Base-by-base conservation (phyloP, 225 moss, liverwort and hornwort genomes). In the Ulota crispa region DNA sequence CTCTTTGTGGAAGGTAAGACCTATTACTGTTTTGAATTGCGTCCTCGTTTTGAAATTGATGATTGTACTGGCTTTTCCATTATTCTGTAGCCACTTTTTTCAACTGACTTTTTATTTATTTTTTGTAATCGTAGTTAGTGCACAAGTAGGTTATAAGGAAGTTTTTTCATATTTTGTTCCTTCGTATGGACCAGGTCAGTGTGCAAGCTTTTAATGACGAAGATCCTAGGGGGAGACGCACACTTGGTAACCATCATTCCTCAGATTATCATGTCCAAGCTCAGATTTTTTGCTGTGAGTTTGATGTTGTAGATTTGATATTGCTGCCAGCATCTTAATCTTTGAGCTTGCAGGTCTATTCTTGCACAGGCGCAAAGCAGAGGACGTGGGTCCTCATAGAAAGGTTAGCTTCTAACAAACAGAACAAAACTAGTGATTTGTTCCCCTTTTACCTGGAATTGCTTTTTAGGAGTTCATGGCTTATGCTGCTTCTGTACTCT, bases 151-250 rank as follows among this genome's bases (percentile, higher is more conserved):
- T 76, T 9, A 59, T 14, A 13, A 37, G 47, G 60, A 76, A 34
- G 6, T 69, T 21, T 16, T 39, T 62, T 9, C 9, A 27, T 70
- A 79, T 45, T 50, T 50, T 65, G 21, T 68, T 59, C 57, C 36
- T 31, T 68, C 57, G 21, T 79, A 21, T 81, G 72, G 78, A 73
- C 26, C 73, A 86, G 86, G 82, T 86, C 53, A 86, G 86, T 82
- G 86, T 86, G 39, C 86, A 86, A 82, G 86, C 86, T 27, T 86
- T 86, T 56, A 86, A 86, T 79, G 86, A 86, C 42, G 86, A 86
- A 64, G 86, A 86, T 79, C 82, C 86, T 27, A 78, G 86, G 50
- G 82, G 86, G 30, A 78, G 86, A 61, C 86, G 86, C 60, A 86
- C 86, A 21, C 82, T 86, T 59, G 86, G 86, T 82, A 79, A 68